phyloP scores from a whole-genome alignment of 345 rosid species.

The Odontarrhena argentea region DNA sequence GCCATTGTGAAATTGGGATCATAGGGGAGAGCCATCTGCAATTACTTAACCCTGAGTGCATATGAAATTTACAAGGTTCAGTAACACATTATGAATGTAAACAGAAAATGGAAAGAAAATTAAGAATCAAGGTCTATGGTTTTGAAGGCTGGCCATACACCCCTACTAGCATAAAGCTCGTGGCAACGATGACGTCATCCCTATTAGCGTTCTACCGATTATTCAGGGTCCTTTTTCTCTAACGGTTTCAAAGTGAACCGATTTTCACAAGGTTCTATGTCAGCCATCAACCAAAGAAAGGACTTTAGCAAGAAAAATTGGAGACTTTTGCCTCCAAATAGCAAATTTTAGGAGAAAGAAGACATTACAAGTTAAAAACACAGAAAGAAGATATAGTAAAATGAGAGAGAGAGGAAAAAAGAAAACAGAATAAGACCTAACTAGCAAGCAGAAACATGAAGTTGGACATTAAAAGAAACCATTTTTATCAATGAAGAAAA shows the following conservation, averaged over 20 bases:
- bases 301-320: too few species aligned
- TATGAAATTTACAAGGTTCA: neutral
- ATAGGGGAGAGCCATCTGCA: conserved; percentile 10
- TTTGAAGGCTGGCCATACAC: too few species aligned
- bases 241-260: too few species aligned
- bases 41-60: neutral
- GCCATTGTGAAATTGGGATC: neutral
- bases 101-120: neutral
- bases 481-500: too few species aligned
- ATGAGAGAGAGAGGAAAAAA: neutral
- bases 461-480: neutral
- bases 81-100: neutral
- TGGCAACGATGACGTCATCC: too few species aligned
- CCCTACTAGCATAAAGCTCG: too few species aligned
- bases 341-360: neutral
- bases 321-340: too few species aligned
- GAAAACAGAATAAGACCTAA: neutral
- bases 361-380: neutral
- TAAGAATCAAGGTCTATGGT: too few species aligned
- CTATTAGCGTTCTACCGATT: too few species aligned
- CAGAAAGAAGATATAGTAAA: neutral
- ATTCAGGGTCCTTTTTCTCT: too few species aligned
- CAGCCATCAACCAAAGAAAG: too few species aligned
- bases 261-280: too few species aligned
- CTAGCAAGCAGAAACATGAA: neutral